Evolutionary conservation across 2,329 filamentous ascomycete species (phyloP), one percentile per base, ranked within the genome.

Genomic region (Ascochyta rabiei): DNA sequence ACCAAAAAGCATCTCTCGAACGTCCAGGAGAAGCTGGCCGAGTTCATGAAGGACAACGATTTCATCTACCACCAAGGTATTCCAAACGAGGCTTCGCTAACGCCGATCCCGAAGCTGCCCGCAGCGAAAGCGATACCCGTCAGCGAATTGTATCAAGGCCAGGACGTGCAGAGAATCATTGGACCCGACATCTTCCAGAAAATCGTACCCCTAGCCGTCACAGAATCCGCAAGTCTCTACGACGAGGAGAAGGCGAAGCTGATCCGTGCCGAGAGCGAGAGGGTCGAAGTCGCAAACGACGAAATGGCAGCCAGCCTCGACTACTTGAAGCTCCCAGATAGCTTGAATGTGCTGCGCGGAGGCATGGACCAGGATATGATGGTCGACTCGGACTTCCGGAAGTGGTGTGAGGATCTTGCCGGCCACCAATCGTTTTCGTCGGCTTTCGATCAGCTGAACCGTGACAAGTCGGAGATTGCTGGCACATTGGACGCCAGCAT

Each of bases 161-260:
- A 98, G 76, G 95, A 99, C 72, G 97, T 99, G 37, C 91, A 96
- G 73, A 85, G 92, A 23, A 98, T 99, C 59, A 98, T 96, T 33
- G 96, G 96, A 0, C 93, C 95, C 0, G 95, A 99, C 70, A 89
- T 99, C 46, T 99, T 99, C 76, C 88, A 95, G 63, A 96, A 96
- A 74, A 96, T 99, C 56, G 91, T 98, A 2, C 95, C 95, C 0
- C 89, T 98, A 79, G 90, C 92, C 3, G 93, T 99, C 1, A 99
- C 95, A 0, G 93, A 99, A 75, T 96, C 91, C 21, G 95, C 95
- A 12, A 98, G 95, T 78, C 79, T 98, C 66, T 99, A 99, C 73
- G 95, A 98, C 61, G 95, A 99, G 76, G 95, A 99, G 74, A 99
- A 99, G 77, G 95, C 95, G 12, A 98, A 99, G 75, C 79, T 99